Percentiles rank a stretch among this genome's conserved stretches.
phyloP scores from a whole-genome alignment of 2,329 filamentous ascomycete species.

The Colletotrichum destructivum region DNA sequence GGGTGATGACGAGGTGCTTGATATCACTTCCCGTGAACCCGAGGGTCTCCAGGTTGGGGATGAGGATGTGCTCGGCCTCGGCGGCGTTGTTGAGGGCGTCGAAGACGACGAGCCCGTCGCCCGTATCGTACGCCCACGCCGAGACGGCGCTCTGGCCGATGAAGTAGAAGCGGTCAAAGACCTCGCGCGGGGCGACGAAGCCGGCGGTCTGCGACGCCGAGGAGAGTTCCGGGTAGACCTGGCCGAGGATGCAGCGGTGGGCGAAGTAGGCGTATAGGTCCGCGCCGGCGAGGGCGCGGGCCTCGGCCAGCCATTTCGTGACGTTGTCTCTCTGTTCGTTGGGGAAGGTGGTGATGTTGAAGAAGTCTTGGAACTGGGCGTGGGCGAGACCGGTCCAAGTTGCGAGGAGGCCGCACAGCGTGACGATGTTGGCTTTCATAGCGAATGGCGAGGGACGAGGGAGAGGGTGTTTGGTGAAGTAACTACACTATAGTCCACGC shows the following conservation, averaged over 20 bases:
- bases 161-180: conserved; percentile 47
- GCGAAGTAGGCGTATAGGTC: conserved; percentile 29
- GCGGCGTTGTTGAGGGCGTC: conserved; percentile 23
- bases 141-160: conserved; percentile 46
- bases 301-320: conserved; percentile 22
- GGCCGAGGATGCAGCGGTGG: conserved; percentile 33
- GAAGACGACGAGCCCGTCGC: conserved; percentile 44
- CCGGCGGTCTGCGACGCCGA: conserved; percentile 32
- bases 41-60: conserved; percentile 36
- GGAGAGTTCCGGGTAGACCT: conserved; percentile 27
- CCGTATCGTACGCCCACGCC: conserved; percentile 48
- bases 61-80: conserved; percentile 31
- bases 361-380: conserved; percentile 15
- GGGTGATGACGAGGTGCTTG: conserved; percentile 50
- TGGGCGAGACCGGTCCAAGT: not conserved
- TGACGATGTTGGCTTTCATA: not conserved
- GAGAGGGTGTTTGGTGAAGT: too few species aligned
- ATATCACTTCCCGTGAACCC: conserved; percentile 46
- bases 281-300: conserved; percentile 4
- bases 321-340: conserved; percentile 36
- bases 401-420: not conserved
- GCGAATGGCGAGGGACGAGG: not conserved
- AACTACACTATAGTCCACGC: too few species aligned
- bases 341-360: conserved; percentile 29
- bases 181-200: conserved; percentile 42